Evolutionary conservation across 768 basidiomycete species (phyloP).

Genomic region (Cyclocybe cylindracea): DNA sequence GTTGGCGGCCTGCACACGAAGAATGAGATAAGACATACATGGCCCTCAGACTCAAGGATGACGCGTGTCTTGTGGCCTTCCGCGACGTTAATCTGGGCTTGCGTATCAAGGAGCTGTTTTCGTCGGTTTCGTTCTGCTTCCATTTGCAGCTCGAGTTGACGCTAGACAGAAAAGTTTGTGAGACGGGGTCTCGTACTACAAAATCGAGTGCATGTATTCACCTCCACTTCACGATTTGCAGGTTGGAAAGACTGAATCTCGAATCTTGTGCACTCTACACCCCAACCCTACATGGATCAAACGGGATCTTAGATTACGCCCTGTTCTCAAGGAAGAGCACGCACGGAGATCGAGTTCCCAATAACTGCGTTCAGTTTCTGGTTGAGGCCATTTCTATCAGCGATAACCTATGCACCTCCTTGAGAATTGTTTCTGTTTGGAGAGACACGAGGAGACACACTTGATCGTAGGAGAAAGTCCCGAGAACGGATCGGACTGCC

Average conservation of each 20-base stretch:
- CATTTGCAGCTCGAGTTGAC: constrained; percentile 64
- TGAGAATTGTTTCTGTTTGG: not conserved
- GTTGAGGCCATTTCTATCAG: constrained; percentile 56
- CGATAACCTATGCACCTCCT: constrained; percentile 40
- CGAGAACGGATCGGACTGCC: constrained; percentile 55
- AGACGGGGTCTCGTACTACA: not conserved
- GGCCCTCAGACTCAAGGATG: constrained; percentile 57
- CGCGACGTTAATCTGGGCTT: constrained; percentile 58
- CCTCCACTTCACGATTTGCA: constrained; percentile 60
- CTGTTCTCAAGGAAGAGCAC: constrained; percentile 6
- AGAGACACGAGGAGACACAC: constrained; percentile 18
- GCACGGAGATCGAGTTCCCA: constrained; percentile 46
- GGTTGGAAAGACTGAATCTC: constrained; percentile 64
- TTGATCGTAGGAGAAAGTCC: constrained; percentile 50
- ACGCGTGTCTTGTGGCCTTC: constrained; percentile 59
- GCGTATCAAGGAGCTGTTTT: constrained; percentile 58
- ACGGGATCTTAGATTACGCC: not conserved
- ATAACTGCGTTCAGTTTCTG: constrained; percentile 47
- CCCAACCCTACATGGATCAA: constrained; percentile 42
- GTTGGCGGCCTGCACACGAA: not conserved
- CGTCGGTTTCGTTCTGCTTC: constrained; percentile 57
- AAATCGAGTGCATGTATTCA: constrained; percentile 16
- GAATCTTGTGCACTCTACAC: constrained; percentile 58
- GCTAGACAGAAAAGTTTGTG: constrained; percentile 23
- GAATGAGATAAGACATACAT: constrained; percentile 28